A percentile compares a stretch with the other conserved stretches of the same genome.
These are phyloP conservation scores for Cymbopogon flexuosus DNA, from an alignment of 202 grass and related monocot species.

Conservation along the genomic window DNA sequence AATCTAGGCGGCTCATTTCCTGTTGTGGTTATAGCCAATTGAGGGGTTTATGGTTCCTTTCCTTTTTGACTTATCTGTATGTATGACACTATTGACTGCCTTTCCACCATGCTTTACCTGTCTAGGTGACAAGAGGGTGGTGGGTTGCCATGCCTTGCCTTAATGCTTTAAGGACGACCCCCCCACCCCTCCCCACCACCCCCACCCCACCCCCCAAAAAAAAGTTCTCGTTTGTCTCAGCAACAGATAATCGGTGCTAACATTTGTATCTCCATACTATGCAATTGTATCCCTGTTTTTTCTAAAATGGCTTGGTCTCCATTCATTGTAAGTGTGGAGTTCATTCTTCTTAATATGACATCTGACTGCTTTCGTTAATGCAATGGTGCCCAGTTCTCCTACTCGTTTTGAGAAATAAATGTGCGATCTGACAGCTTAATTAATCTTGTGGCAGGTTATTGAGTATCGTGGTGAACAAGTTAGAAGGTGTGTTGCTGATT, in stretches of 20 bases:
- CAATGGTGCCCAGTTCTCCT: background rate
- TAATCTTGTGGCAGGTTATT: conserved; percentile 53
- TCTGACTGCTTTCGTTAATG: background rate
- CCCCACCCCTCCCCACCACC: too few species aligned
- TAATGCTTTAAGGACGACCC: too few species aligned
- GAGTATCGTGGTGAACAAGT: conserved; percentile 96
- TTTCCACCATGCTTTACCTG: too few species aligned
- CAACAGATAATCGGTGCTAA: background rate
- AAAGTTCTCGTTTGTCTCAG: background rate
- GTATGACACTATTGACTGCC: too few species aligned
- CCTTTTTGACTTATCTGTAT: too few species aligned
- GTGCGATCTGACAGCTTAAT: background rate
- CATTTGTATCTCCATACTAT: background rate
- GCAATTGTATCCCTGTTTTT: background rate
- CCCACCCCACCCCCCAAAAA: background rate
- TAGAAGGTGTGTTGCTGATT: conserved; percentile 78
- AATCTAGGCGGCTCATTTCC: too few species aligned
- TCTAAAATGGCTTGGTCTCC: background rate
- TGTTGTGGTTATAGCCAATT: too few species aligned
- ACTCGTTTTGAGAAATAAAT: background rate
- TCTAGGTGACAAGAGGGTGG: background rate
- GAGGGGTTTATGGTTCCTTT: too few species aligned
- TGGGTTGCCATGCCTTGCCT: too few species aligned
- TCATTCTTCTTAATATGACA: background rate
- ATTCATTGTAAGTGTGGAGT: background rate